Conservation (phyloP, 306 rosid species). For the Trifolium fragiferum region DNA sequence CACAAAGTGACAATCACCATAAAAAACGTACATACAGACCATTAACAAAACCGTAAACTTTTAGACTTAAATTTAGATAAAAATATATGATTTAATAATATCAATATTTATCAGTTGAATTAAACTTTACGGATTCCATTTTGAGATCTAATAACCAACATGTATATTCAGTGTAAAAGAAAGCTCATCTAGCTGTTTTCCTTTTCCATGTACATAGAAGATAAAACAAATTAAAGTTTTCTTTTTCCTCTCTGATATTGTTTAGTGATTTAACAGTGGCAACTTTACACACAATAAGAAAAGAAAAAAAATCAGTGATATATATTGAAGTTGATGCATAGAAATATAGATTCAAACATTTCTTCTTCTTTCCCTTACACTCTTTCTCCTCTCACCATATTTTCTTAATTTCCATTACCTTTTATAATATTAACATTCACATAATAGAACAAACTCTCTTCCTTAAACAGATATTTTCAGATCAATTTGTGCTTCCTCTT, state of each 20-base stretch:
- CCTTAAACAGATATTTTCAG: constrained; percentile 52
- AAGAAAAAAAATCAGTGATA: constrained; percentile 42
- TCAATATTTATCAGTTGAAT: no score
- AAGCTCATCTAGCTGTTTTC: constrained; percentile 35
- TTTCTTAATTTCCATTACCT: constrained; percentile 32
- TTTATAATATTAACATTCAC: constrained; percentile 33
- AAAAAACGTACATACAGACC: no score
- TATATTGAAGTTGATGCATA: constrained; percentile 45
- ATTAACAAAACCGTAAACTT: no score
- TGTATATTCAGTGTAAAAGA: neutral
- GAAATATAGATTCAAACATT: constrained; percentile 53
- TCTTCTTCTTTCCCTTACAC: constrained; percentile 30
- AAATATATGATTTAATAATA: no score
- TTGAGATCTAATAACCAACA: constrained; percentile 35
- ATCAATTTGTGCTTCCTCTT: constrained; percentile 42
- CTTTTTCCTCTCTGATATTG: neutral
- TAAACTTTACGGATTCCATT: neutral
- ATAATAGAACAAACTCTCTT: constrained; percentile 36
- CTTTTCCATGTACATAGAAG: constrained; percentile 21
- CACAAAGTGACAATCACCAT: no score
- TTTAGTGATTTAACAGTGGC: constrained; percentile 20
- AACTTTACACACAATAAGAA: constrained; percentile 20
- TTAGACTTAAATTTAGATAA: no score
- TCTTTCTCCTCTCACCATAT: constrained; percentile 9
- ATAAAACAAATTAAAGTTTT: constrained; percentile 28